Evolutionary conservation across 352 stramenopile genomes (phyloP).

Genomic region (Globisporangium megalacanthum): DNA sequence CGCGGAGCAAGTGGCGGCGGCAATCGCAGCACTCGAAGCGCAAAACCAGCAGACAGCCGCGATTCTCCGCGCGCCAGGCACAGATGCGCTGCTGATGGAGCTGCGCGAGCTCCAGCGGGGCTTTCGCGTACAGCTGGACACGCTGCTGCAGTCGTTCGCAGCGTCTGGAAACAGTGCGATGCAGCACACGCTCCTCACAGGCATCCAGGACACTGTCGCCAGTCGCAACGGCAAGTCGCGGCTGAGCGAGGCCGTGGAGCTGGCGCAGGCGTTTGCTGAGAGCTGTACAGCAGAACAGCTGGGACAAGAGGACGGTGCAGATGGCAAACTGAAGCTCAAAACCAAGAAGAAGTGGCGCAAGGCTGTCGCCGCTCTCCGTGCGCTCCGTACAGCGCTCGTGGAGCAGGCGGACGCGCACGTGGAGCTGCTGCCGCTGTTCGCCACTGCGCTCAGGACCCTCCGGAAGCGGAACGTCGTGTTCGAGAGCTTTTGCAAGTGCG

Average conservation of each 20-base stretch:
- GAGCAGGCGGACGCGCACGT: not conserved
- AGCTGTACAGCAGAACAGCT: not conserved
- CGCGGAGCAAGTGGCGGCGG: constrained; percentile 21
- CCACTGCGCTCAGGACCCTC: constrained; percentile 8
- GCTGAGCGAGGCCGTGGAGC: constrained; percentile 5
- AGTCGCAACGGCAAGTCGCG: not conserved
- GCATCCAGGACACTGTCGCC: constrained; percentile 1
- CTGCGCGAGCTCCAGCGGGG: constrained; percentile 25
- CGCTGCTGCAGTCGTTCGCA: constrained; percentile 10
- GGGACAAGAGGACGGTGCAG: not conserved
- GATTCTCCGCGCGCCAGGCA: constrained; percentile 8
- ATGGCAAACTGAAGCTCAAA: not conserved
- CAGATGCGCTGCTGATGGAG: constrained; percentile 24
- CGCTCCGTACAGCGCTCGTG: constrained; percentile 5
- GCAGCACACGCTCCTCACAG: constrained; percentile 1
- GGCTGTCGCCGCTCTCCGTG: not conserved
- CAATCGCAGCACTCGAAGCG: constrained; percentile 12
- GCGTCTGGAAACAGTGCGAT: not conserved
- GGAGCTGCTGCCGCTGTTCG: constrained; percentile 4
- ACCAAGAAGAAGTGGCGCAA: constrained; percentile 1
- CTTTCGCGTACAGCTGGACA: constrained; percentile 12
- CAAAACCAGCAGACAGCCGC: too few relatives aligned
- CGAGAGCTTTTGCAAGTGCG: constrained; percentile 5
- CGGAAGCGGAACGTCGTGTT: not conserved
- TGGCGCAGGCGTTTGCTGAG: constrained; percentile 3